Base-by-base conservation (phyloP, 768 basidiomycete species). In the Nidularia sp. region DNA sequence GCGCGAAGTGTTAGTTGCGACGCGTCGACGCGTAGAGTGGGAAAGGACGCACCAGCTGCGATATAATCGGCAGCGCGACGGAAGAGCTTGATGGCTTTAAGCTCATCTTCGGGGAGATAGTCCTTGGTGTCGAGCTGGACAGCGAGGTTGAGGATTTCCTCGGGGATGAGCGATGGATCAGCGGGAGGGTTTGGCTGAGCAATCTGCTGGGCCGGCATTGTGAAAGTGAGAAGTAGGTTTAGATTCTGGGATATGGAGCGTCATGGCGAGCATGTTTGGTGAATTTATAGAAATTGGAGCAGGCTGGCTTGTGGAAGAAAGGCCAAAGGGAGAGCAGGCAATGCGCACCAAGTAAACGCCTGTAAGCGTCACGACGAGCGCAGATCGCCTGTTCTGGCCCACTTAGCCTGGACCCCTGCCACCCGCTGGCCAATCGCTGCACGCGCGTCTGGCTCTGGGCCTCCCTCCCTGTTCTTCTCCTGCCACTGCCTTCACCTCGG, bases 21-120 rank as follows among this genome's bases (percentile, higher is more conserved):
- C n/a, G 46, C 18, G 4, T 15, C 29, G 12, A 31, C 34, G 25
- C 25, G 35, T 15, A 45, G 9, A 22, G 15, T 39, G 8, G 10
- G 3, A 51, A n/a, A 44, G 13, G n/a, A 58, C 71, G n/a, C 53
- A 84, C 85, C 84, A 34, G 85, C 84, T 49, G 86, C 75, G 47
- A 89, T 83, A 58, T 87, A 89, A 65, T 86, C 76, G 10, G 85
- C 85, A 45, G 85, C 81, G 13, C 80, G 73, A 34, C 78, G 72
- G 62, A 86, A 88, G 55, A 71, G 65, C 55, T 74, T 67, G 48
- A 88, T 61, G 9, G 77, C 71, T 22, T 69, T 63, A 50, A 83
- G 77, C 53, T 88, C 83, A 35, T 78, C 69, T 1, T 63, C 32
- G 9, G 78, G 62, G 33, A 89, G 75, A 48, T 71, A 74, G 49